These are phyloP conservation scores for Talaromyces sp. DNA, from an alignment of 2,329 filamentous ascomycete species.

Conservation along the genomic window DNA sequence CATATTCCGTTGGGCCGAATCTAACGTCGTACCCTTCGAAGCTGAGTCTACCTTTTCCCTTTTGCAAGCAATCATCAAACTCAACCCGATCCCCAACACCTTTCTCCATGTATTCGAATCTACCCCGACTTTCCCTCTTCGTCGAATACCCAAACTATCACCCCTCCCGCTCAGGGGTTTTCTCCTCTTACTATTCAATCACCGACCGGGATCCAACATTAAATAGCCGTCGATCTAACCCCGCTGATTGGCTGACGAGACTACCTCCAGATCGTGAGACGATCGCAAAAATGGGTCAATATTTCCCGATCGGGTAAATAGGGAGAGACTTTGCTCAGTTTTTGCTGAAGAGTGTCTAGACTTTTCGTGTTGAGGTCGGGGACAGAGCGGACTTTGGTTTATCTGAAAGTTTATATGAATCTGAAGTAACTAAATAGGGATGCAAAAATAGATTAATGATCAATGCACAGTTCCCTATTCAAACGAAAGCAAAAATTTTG, in stretches of 20 bases:
- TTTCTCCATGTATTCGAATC: too few species aligned
- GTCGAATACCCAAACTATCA: not conserved
- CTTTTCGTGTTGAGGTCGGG: not conserved
- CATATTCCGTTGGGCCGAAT: too few species aligned
- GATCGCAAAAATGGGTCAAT: slow-evolving; percentile 1
- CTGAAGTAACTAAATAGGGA: too few species aligned
- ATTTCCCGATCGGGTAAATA: not conserved
- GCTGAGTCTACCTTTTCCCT: not conserved
- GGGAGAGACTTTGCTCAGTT: not conserved
- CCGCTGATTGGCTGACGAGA: not conserved
- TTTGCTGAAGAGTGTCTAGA: not conserved
- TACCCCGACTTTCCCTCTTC: not conserved
- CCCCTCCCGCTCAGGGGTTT: not conserved
- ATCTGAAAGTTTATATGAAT: too few species aligned
- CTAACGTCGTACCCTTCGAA: not conserved
- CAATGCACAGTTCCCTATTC: too few species aligned
- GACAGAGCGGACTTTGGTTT: not conserved
- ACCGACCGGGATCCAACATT: not conserved
- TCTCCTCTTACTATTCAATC: not conserved
- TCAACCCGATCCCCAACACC: not conserved
- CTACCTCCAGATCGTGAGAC: not conserved
- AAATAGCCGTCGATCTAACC: not conserved
- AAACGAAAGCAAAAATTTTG: not conserved
- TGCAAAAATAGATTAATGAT: not conserved
- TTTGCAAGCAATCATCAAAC: not conserved